These are phyloP conservation scores for Annulohypoxylon stygium DNA, from an alignment of 495 filamentous ascomycete species.

Conservation along the genomic window DNA sequence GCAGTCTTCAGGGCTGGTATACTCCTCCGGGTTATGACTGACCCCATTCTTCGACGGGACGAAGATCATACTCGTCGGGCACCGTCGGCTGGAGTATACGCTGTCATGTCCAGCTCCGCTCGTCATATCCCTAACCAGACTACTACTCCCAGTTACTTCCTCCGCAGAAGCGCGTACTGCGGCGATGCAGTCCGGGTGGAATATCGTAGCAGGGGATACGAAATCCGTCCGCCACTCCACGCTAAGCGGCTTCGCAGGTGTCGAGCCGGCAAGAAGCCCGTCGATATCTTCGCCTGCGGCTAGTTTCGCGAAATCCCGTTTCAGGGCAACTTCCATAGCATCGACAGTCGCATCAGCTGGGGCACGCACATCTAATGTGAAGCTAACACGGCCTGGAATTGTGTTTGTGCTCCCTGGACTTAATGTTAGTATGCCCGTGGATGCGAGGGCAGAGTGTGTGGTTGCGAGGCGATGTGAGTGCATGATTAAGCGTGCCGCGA, in stretches of 20 bases:
- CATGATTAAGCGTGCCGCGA: constrained; percentile 72
- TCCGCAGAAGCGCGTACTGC: constrained; percentile 73
- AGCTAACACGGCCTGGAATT: constrained; percentile 75
- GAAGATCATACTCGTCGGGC: constrained; percentile 66
- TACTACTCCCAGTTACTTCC: constrained; percentile 56
- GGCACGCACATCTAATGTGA: constrained; percentile 79
- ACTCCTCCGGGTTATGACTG: constrained; percentile 64
- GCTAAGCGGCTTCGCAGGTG: constrained; percentile 37
- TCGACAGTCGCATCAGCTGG: constrained; percentile 69
- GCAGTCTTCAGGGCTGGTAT: constrained; percentile 60
- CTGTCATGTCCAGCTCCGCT: constrained; percentile 73
- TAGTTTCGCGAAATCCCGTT: constrained; percentile 48
- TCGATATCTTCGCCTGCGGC: constrained; percentile 44
- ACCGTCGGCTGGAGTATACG: constrained; percentile 54
- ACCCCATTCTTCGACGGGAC: constrained; percentile 63
- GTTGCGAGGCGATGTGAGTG: constrained; percentile 73
- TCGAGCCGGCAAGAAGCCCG: constrained; percentile 34
- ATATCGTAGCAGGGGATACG: constrained; percentile 71
- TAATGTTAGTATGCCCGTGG: constrained; percentile 77
- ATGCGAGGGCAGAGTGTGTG: constrained; percentile 69
- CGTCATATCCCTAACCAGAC: constrained; percentile 61
- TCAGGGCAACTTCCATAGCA: constrained; percentile 42
- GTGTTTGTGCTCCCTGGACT: constrained; percentile 73
- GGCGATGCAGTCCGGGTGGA: constrained; percentile 77
- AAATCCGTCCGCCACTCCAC: constrained; percentile 52